phyloP scores from a whole-genome alignment of 306 rosid genomes.

The Casuarina equisetifolia region DNA sequence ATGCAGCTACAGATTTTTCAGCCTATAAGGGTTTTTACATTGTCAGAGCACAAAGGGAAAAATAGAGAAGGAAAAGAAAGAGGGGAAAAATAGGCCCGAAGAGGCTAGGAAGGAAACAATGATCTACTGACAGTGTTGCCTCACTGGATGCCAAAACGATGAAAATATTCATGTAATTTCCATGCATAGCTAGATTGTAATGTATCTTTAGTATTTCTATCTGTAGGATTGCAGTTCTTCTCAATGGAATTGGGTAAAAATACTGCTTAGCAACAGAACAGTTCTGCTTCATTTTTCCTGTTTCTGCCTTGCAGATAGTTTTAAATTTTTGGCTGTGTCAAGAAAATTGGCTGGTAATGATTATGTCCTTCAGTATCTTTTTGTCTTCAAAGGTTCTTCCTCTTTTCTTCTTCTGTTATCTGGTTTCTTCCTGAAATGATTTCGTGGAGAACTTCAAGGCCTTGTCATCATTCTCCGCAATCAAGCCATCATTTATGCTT shows the following conservation, averaged over 20 bases:
- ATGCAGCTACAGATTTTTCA: no score
- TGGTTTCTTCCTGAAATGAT: neutral
- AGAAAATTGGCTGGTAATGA: neutral
- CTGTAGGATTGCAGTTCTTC: neutral
- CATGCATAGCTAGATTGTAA: neutral
- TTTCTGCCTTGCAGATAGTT: no score
- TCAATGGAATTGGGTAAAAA: neutral
- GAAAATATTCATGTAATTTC: constrained; percentile 3
- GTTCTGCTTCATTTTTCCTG: neutral
- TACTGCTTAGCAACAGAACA: neutral
- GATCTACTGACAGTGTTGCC: neutral
- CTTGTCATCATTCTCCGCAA: neutral
- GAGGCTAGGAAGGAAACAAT: no score
- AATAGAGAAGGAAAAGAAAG: no score
- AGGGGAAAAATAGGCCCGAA: no score
- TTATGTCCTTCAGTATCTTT: neutral
- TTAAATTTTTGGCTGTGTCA: neutral
- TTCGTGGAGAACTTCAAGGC: neutral
- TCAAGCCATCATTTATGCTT: neutral
- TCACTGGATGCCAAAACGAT: constrained; percentile 10
- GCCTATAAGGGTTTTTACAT: no score
- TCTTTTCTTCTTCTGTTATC: neutral
- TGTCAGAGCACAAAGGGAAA: no score
- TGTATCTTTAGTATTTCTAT: neutral
- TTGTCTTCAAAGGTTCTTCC: neutral